Base-by-base conservation (phyloP, 305 asterid species). In the Fraxinus paxiana region DNA sequence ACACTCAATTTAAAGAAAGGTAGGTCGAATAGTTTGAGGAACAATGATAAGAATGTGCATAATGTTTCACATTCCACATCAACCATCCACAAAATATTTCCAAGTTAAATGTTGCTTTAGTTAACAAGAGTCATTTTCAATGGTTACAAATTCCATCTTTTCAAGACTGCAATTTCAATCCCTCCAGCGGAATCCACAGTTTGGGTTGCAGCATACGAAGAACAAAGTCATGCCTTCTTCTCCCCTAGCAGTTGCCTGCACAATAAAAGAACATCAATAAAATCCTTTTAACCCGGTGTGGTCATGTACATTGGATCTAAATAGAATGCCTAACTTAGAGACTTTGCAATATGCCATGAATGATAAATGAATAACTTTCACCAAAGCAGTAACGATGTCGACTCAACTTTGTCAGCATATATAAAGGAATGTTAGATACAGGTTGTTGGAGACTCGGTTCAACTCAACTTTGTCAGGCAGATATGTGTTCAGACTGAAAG, bases 151-250 rank as follows among this genome's bases (percentile, higher is more conserved):
- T 69, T 73, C 70, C 70, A 61, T 61, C 24, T 46, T 43, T 26
- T 63, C 33, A 24, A 18, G 37, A 48, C 28, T 5, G 75, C 12
- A 72, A 56, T 9, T 26, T 87, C 85, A 93, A 75, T 94, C 98
- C 85, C 98, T 92, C 98, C 97, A 94, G 28, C 97, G 88, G 83
- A 88, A 81, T 77, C 97, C 97, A 77, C 97, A 94, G 76, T 87
- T 92, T 0, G 98, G 91, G 82, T 92, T 94, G 92, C 97, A 94
- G 93, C 97, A 94, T 79, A 92, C 97, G 15, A 94, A 94, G 90
- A 92, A 92, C 82, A 92, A 86, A 0, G 97, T 89, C 97, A 92
- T 92, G n/a, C 97, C 97, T 89, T 94, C 97, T 90, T 92, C 98
- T 30, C 97, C 97, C 79, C 94, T 85, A 72, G 97, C 93, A 88